Evolutionary conservation across 768 basidiomycete species (phyloP).

Genomic region (Leccinellum rugosiceps): DNA sequence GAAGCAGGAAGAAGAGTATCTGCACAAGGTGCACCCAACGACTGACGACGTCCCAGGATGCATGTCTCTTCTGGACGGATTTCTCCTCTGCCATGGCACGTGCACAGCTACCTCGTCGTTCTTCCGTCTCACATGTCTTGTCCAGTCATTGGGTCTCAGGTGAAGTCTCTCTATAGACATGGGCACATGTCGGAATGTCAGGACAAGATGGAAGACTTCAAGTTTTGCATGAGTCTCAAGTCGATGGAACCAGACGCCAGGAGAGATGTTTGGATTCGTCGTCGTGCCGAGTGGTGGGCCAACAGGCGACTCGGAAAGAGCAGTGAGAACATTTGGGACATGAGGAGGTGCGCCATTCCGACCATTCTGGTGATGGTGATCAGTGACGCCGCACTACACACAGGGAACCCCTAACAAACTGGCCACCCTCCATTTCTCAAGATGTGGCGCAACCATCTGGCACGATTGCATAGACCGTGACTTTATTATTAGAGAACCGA

Average conservation of each 20-base stretch:
- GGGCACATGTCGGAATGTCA: conserved; percentile 72
- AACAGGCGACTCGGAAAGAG: conserved; percentile 67
- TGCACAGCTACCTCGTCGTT: conserved; percentile 1
- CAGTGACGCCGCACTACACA: background rate
- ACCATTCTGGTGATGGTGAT: background rate
- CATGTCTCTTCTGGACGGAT: conserved; percentile 69
- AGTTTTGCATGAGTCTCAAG: conserved; percentile 89
- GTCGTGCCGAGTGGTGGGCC: conserved; percentile 96
- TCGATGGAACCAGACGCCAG: conserved; percentile 71
- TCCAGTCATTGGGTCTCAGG: conserved; percentile 73
- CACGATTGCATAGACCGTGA: conserved; percentile 19
- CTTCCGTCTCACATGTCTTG: conserved; percentile 10
- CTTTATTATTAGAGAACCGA: background rate
- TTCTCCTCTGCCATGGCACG: conserved; percentile 67
- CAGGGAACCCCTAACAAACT: conserved; percentile 25
- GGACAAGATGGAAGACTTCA: conserved; percentile 86
- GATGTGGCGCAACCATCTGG: conserved; percentile 17
- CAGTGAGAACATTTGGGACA: conserved; percentile 95
- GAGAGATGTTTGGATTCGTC: conserved; percentile 79
- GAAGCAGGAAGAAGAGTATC: conserved; percentile 65
- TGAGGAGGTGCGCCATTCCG: conserved; percentile 65
- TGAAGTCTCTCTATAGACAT: conserved; percentile 83
- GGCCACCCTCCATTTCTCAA: conserved; percentile 28
- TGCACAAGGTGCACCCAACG: conserved; percentile 66
- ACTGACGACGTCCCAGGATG: conserved; percentile 81